These are phyloP conservation scores for Comarum palustre DNA, from an alignment of 306 rosid genomes.

Conservation along the genomic window DNA sequence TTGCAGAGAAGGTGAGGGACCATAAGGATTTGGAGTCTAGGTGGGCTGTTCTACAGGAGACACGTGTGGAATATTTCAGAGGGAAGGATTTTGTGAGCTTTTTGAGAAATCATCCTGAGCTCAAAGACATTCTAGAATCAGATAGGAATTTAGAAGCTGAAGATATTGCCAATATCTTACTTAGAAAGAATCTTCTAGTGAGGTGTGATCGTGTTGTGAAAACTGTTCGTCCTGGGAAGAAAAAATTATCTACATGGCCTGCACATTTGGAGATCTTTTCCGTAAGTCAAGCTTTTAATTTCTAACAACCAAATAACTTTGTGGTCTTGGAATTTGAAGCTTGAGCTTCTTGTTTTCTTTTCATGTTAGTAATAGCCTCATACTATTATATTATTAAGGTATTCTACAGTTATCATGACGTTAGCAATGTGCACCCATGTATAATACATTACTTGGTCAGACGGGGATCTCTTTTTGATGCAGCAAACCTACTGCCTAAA, in stretches of 20 bases:
- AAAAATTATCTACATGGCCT: constrained; percentile 93
- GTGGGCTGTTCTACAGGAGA: constrained; percentile 98
- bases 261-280: constrained; percentile 92
- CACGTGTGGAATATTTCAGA: constrained; percentile 89
- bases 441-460: not conserved
- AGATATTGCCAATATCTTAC: constrained; percentile 66
- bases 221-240: constrained; percentile 96
- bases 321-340: constrained; percentile 15
- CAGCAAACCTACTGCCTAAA: too few species aligned
- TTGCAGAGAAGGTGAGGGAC: constrained; percentile 96
- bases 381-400: not conserved
- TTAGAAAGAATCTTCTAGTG: constrained; percentile 73
- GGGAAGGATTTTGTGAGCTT: constrained; percentile 88
- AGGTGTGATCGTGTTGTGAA: constrained; percentile 96
- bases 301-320: not conserved
- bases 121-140: constrained; percentile 73
- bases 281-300: constrained; percentile 35
- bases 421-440: not conserved
- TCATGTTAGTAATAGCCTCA: not conserved
- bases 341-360: not conserved
- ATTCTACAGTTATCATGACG: not conserved
- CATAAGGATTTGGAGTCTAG: constrained; percentile 81
- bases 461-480: not conserved
- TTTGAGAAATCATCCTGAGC: constrained; percentile 74
- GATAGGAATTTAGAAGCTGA: constrained; percentile 72